Conservation (phyloP, 805 yeast genomes). For the Saccharomycopsis sp. region DNA sequence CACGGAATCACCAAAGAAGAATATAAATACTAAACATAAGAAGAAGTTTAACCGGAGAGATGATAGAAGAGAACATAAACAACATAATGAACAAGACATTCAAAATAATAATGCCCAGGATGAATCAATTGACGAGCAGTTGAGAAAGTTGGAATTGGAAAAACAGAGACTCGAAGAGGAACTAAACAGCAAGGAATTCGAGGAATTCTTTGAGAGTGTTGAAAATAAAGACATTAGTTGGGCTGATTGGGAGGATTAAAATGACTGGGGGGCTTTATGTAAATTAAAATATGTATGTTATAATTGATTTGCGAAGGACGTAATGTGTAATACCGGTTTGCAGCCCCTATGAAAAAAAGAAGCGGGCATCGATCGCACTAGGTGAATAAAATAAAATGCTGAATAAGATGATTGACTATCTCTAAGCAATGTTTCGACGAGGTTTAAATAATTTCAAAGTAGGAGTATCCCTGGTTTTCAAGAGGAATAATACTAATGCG, state of each 20-base stretch:
- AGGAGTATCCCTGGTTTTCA: no score
- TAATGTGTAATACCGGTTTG: neutral
- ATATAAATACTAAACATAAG: neutral
- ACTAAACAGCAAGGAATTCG: neutral
- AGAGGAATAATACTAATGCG: neutral
- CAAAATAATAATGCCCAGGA: neutral
- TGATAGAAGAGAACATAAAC: conserved; percentile 1
- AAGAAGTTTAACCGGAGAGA: neutral
- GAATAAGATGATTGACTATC: neutral
- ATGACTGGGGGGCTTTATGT: neutral
- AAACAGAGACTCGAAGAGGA: conserved; percentile 1
- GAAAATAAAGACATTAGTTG: conserved; percentile 1
- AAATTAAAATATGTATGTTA: neutral
- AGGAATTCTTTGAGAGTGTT: neutral
- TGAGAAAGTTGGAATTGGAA: conserved; percentile 1
- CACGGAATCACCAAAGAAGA: no score
- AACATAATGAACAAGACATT: neutral
- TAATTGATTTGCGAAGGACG: neutral
- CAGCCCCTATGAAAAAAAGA: neutral
- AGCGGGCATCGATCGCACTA: neutral
- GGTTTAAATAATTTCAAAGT: no score
- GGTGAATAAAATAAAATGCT: neutral
- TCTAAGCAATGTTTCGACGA: neutral
- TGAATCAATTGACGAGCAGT: neutral
- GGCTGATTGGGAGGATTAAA: conserved; percentile 4